Evolutionary conservation across 2,329 filamentous ascomycete species (phyloP), one percentile per base, ranked within the genome.

Genomic region (Paraconiothyrium brasiliense): DNA sequence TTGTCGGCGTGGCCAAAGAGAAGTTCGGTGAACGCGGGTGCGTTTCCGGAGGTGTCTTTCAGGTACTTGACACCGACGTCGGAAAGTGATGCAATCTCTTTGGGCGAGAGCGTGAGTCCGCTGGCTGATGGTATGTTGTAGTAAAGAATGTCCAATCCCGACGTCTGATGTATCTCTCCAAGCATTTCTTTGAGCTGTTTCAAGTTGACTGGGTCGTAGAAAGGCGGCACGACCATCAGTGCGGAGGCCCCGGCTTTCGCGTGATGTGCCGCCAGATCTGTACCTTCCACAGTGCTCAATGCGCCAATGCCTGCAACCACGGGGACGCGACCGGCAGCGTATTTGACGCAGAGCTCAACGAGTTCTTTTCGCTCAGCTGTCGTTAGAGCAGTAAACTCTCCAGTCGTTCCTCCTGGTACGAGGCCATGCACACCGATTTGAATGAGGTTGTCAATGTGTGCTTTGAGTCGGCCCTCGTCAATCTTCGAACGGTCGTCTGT

Each of bases 31-130:
- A 84, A 71, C 0, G 80, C 82, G 0, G 84, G 83, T 1, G 78
- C 84, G 57, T 85, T 82, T 20, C 84, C 84, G 2, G 83, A 85
- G 0, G 84, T 85, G 66, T 85, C 84, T 68, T 85, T 85, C 34
- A 85, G 69, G 61, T 84, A 84, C 66, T 79, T 80, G 4, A 85
- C 83, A 11, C 84, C 83, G 0, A 82, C 78, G 6, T 81, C 76
- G 3, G 74, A 78, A 2, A 85, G 72, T 0, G 74, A 74, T 1
- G 82, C 83, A 10, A 85, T 76, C 58, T 85, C 76, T 0, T 67
- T 51, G 0, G 83, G 82, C 0, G 76, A 74, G 1, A 85, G 73
- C 1, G 67, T 80, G 1, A 84, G 55, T 0, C 84, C 83, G 22
- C 73, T 80, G 0, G 83, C 84, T 0, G 80, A 78, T 2, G 84